Evolutionary conservation across 106 monocot genomes (phyloP), one percentile per base, ranked within the genome.

Genomic region (Platanthera guangdongensis): DNA sequence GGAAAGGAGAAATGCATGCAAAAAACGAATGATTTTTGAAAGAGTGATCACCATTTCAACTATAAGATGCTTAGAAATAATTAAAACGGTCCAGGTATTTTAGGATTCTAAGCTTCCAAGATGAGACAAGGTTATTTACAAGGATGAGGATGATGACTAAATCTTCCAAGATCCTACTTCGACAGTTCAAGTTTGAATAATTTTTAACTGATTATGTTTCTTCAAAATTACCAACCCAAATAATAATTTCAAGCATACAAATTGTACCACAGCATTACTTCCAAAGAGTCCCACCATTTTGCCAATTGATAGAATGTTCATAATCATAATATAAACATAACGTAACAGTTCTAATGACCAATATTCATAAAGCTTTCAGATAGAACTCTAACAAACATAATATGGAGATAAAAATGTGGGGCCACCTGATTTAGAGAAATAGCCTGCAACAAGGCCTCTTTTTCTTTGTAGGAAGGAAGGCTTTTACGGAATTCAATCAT

Each of bases 401-500:
- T 3, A 67, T 30, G 12, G 32, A 67, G 12, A 12, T 67, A 46
- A 76, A 22, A 16, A 65, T 25, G 2, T 1, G 21, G 13, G 19
- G 19, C 51, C n/a, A 94, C 99, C 99, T 99, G 99, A 78, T 94
- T 94, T 65, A 79, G 79, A 69, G 99, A 80, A 76, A 99, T 85
- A n/a, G 89, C 83, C 57, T 74, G 77, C 78, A 99, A 83, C 30
- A 99, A 46, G 63, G 92, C 75, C 73, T 99, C 90, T 71, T 77
- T 89, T 77, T 92, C 92, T 76, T 99, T 94, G 80, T 81, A 92
- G 16, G 99, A 60, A 76, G 99, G 99, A 85, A 99, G 92, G 76
- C 88, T 92, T 78, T 83, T 86, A 30, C 99, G 94, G 54, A 99
- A 99, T 85, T 94, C 85, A 52, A 86, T 81, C 89, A 99, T 99